Conservation (phyloP, 2,329 filamentous ascomycete species). For the Microdochium trichocladiopsis region DNA sequence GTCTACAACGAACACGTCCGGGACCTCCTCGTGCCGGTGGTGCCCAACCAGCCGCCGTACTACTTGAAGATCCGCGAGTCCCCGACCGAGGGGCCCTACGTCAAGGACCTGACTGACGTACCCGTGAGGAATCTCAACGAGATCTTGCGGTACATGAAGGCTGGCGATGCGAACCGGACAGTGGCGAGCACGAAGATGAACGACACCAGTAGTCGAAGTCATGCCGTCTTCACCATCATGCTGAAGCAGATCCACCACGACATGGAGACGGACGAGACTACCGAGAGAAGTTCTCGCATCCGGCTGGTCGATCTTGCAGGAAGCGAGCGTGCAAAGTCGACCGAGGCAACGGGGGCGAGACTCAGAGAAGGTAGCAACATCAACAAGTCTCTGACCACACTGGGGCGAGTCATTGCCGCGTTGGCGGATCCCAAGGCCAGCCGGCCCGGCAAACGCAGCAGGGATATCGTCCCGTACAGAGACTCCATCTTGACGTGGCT, state of each 20-base stretch:
- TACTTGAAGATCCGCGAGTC: conserved; percentile 98
- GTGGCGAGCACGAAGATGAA: conserved; percentile 98
- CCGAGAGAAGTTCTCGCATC: conserved; percentile 88
- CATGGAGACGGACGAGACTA: conserved; percentile 94
- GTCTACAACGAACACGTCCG: conserved; percentile 99
- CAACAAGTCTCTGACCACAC: conserved; percentile 95
- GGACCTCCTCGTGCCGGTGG: conserved; percentile 75
- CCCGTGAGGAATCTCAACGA: conserved; percentile 83
- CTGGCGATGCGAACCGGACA: conserved; percentile 81
- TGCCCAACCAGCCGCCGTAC: conserved; percentile 66
- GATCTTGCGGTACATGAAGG: conserved; percentile 84
- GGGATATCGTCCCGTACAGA: conserved; percentile 77
- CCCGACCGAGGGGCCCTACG: conserved; percentile 89
- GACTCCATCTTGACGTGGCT: conserved; percentile 83
- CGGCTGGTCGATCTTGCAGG: conserved; percentile 91
- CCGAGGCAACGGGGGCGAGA: conserved; percentile 85
- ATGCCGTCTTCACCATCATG: conserved; percentile 97
- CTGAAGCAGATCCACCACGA: conserved; percentile 98
- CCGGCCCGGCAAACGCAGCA: conserved; percentile 43
- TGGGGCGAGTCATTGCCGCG: conserved; percentile 92
- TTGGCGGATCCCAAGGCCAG: conserved; percentile 61
- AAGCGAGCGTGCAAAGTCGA: conserved; percentile 89
- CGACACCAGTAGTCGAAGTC: conserved; percentile 91
- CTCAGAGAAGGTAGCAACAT: conserved; percentile 95
- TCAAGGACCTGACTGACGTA: conserved; percentile 92